phyloP scores from a whole-genome alignment of 805 yeast species.

The Yarrowia osloensis region DNA sequence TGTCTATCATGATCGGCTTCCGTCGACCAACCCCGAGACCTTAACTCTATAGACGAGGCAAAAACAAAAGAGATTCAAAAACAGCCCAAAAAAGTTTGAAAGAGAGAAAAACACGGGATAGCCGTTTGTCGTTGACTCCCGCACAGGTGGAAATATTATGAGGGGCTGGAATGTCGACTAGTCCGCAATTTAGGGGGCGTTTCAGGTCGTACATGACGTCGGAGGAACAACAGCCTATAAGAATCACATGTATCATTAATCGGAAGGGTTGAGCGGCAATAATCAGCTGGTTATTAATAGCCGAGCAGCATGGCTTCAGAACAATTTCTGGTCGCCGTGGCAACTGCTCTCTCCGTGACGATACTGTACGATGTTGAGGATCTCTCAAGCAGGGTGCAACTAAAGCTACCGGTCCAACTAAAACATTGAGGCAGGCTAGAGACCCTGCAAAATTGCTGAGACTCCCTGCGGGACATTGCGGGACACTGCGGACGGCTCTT shows the following conservation, averaged over 20 bases:
- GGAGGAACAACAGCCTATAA: no score
- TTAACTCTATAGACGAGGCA: neutral
- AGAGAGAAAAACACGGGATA: neutral
- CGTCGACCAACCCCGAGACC: constrained; percentile 4
- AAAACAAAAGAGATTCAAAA: neutral
- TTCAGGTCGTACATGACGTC: no score
- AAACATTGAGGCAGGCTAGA: no score
- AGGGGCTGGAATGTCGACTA: neutral
- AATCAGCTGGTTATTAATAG: neutral
- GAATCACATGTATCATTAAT: neutral
- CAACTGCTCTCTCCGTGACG: no score
- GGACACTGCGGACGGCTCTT: no score
- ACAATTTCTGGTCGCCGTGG: no score
- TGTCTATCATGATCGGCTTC: constrained; percentile 9
- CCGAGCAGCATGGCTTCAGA: neutral
- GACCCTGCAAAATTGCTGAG: no score
- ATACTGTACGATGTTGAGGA: no score
- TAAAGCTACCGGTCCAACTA: no score
- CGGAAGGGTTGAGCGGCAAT: neutral
- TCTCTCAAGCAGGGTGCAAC: no score
- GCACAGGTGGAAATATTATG: neutral
- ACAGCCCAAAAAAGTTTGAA: neutral
- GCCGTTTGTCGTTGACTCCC: neutral
- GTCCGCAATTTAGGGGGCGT: no score
- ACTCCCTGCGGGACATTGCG: neutral